A percentile compares a stretch with the other conserved stretches of the same genome.
Conservation (phyloP, 306 rosid species). For the Lathyrus sativus region DNA sequence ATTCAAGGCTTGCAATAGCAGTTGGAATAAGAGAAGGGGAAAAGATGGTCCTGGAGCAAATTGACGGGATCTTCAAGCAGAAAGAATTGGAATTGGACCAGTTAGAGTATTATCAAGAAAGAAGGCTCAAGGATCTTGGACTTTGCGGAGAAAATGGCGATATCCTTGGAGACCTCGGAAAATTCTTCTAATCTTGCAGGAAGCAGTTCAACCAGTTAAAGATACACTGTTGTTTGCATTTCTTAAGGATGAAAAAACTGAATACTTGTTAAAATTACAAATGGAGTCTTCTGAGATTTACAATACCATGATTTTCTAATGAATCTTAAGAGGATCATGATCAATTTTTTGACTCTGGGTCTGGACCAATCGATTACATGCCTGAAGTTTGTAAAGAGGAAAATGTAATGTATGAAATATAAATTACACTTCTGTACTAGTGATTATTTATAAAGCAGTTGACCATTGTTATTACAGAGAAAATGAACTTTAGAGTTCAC, state of each 20-base stretch:
- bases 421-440: conserved; percentile 15
- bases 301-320: conserved; percentile 16
- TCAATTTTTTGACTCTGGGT: conserved; percentile 29
- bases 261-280: conserved; percentile 1
- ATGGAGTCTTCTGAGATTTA: conserved; percentile 5
- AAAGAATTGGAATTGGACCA: conserved; percentile 66
- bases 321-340: conserved; percentile 29
- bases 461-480: neutral
- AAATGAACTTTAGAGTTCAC: conserved; percentile 7
- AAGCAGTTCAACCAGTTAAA: conserved; percentile 3
- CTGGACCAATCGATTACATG: neutral
- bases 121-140: conserved; percentile 96
- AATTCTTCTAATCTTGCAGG: conserved; percentile 42
- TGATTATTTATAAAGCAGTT: conserved; percentile 23
- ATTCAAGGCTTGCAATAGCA: conserved; percentile 72
- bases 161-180: conserved; percentile 67
- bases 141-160: conserved; percentile 92
- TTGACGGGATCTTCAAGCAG: conserved; percentile 64
- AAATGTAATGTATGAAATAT: conserved; percentile 19
- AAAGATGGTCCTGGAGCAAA: conserved; percentile 76
- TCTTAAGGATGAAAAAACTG: conserved; percentile 3
- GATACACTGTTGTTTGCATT: conserved; percentile 14
- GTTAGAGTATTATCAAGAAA: conserved; percentile 85
- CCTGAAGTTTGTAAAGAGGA: conserved; percentile 31
- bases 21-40: conserved; percentile 90